Percentiles rank a stretch among this genome's conserved stretches.
Conservation (phyloP, 352 stramenopile genomes). For the Phytophthora pini region DNA sequence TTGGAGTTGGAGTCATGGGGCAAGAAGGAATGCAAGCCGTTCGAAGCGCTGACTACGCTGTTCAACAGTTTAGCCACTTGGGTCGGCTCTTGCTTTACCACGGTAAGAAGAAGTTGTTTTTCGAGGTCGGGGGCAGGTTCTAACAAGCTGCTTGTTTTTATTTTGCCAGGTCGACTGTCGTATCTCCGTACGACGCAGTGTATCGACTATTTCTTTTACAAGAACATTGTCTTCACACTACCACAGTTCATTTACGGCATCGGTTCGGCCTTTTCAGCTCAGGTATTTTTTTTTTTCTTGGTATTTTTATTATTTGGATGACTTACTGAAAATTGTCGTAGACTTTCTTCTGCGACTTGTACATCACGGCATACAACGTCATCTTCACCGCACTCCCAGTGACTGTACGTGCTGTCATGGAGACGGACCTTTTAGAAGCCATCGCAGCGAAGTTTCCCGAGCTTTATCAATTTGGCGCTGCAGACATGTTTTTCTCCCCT, state of each 20-base stretch:
- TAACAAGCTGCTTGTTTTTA: background rate
- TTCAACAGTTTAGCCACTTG: constrained; percentile 87
- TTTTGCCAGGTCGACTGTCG: constrained; percentile 90
- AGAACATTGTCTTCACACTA: constrained; percentile 96
- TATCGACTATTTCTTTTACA: constrained; percentile 99
- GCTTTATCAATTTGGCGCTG: constrained; percentile 66
- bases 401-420: constrained; percentile 73
- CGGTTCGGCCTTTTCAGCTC: constrained; percentile 87
- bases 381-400: constrained; percentile 93
- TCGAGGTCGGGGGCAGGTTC: background rate
- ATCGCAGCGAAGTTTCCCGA: constrained; percentile 76
- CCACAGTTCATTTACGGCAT: constrained; percentile 90
- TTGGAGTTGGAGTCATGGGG: constrained; percentile 97
- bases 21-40: constrained; percentile 95
- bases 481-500: constrained; percentile 71
- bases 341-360: constrained; percentile 84
- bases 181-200: constrained; percentile 96
- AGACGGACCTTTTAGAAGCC: constrained; percentile 74
- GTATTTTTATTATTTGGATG: background rate
- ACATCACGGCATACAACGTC: constrained; percentile 96
- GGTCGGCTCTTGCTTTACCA: constrained; percentile 77
- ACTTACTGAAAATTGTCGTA: constrained; percentile 19
- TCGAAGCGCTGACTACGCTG: constrained; percentile 79
- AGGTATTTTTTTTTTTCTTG: constrained; percentile 47
- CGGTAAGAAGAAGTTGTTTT: constrained; percentile 31